Percentiles rank a stretch among this genome's conserved stretches.
Evolutionary conservation across 805 yeast species (phyloP).

Genomic region (Starmerella riodocensis): DNA sequence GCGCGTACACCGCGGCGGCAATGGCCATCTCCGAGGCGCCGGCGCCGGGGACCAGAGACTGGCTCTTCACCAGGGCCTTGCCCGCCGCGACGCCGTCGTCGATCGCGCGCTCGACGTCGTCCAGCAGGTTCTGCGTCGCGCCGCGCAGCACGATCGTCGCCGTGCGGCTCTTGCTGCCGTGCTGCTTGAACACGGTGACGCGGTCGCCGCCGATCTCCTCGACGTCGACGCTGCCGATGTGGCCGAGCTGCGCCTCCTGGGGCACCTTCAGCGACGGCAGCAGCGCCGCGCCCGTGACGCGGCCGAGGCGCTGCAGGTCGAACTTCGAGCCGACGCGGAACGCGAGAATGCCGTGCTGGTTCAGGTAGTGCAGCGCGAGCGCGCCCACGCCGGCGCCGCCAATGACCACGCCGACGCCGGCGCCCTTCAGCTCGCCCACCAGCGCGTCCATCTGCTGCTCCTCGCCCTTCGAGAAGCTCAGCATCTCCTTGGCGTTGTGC

Average conservation of each 20-base stretch:
- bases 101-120: slow-evolving; percentile 91
- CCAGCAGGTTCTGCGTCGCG: slow-evolving; percentile 86
- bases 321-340: slow-evolving; percentile 87
- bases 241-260: slow-evolving; percentile 76
- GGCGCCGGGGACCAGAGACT: slow-evolving; percentile 81
- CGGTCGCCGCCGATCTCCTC: slow-evolving; percentile 95
- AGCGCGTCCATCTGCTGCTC: slow-evolving; percentile 81
- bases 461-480: slow-evolving; percentile 91
- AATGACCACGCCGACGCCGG: slow-evolving; percentile 76
- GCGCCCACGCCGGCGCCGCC: slow-evolving; percentile 96
- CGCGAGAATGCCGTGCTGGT: slow-evolving; percentile 72
- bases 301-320: slow-evolving; percentile 81
- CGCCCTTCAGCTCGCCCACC: slow-evolving; percentile 56
- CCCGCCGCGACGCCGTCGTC: slow-evolving; percentile 92
- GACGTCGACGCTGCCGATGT: slow-evolving; percentile 75
- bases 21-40: slow-evolving; percentile 89
- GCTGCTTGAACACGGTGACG: slow-evolving; percentile 85
- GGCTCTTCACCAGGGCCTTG: slow-evolving; percentile 76
- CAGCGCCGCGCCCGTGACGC: slow-evolving; percentile 97
- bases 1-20: slow-evolving; percentile 61
- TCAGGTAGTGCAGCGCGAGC: slow-evolving; percentile 80
- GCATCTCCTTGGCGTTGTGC: slow-evolving; percentile 94
- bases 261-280: slow-evolving; percentile 83
- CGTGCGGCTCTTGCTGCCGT: slow-evolving; percentile 51
- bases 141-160: slow-evolving; percentile 91